A percentile compares a stretch with the other conserved stretches of the same genome.
Conservation (phyloP, 163 green algal genomes). For the Chlorella variabilis region DNA sequence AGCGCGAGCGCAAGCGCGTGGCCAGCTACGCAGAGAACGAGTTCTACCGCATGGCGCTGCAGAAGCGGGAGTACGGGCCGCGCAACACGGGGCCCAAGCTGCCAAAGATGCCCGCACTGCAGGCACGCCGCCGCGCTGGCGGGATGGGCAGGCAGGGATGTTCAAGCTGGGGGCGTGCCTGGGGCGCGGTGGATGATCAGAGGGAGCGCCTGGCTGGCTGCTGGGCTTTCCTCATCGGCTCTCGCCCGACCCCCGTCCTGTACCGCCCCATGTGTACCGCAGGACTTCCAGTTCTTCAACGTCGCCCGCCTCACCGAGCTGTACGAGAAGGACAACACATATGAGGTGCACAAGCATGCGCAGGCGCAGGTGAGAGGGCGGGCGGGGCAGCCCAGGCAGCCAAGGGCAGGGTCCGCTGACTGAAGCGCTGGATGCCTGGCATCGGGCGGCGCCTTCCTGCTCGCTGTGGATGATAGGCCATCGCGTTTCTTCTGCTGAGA, state of each 20-base stretch:
- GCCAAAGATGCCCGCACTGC: constrained; percentile 89
- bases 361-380: constrained; percentile 54
- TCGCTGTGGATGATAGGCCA: too few species aligned
- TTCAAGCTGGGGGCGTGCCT: background rate
- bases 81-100: constrained; percentile 63
- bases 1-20: constrained; percentile 94
- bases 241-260: too few species aligned
- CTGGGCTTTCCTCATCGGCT: too few species aligned
- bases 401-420: too few species aligned
- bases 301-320: constrained; percentile 80
- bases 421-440: too few species aligned
- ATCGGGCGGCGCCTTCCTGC: too few species aligned
- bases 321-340: constrained; percentile 89
- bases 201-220: too few species aligned
- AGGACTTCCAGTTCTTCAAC: constrained; percentile 99
- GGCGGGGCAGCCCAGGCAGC: too few species aligned
- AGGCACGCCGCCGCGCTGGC: background rate
- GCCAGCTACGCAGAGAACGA: constrained; percentile 86
- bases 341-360: constrained; percentile 75
- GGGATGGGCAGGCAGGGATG: too few species aligned
- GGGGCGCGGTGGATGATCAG: too few species aligned
- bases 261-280: background rate
- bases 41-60: constrained; percentile 69
- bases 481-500: too few species aligned
- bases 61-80: constrained; percentile 45